Conservation (phyloP, 441 rosid species). For the Mallotus repandus region DNA sequence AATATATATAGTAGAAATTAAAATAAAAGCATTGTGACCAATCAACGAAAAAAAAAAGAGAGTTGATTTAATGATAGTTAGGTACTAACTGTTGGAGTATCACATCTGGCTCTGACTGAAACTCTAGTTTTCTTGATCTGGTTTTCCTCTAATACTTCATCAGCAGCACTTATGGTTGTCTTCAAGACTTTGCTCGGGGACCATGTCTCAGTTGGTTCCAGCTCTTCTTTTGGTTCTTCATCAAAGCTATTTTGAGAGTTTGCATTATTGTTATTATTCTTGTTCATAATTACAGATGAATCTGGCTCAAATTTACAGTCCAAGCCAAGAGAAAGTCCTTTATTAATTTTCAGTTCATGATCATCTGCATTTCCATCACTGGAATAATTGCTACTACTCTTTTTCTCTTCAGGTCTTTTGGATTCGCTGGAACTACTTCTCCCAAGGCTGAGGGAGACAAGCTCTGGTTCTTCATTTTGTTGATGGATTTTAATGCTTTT, state of each 20-base stretch:
- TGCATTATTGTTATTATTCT: constrained; percentile 7
- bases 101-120: constrained; percentile 77
- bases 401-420: constrained; percentile 33
- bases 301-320: constrained; percentile 49
- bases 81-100: constrained; percentile 67
- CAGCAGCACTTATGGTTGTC: constrained; percentile 43
- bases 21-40: too few species aligned
- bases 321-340: constrained; percentile 46
- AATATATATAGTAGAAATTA: too few species aligned
- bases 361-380: constrained; percentile 19
- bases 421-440: constrained; percentile 34
- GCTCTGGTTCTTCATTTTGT: constrained; percentile 35
- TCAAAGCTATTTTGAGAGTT: constrained; percentile 39
- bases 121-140: constrained; percentile 75
- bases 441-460: constrained; percentile 75
- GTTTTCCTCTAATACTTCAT: constrained; percentile 45
- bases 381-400: constrained; percentile 15
- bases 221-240: constrained; percentile 35
- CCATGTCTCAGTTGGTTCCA: constrained; percentile 37
- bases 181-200: constrained; percentile 40
- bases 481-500: constrained; percentile 15
- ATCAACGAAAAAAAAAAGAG: too few species aligned
- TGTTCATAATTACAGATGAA: constrained; percentile 22
- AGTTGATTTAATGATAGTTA: neutral
- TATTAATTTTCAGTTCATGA: constrained; percentile 25